These are phyloP conservation scores for Venustampulla echinocandica DNA, from an alignment of 495 filamentous ascomycete species.

Conservation along the genomic window DNA sequence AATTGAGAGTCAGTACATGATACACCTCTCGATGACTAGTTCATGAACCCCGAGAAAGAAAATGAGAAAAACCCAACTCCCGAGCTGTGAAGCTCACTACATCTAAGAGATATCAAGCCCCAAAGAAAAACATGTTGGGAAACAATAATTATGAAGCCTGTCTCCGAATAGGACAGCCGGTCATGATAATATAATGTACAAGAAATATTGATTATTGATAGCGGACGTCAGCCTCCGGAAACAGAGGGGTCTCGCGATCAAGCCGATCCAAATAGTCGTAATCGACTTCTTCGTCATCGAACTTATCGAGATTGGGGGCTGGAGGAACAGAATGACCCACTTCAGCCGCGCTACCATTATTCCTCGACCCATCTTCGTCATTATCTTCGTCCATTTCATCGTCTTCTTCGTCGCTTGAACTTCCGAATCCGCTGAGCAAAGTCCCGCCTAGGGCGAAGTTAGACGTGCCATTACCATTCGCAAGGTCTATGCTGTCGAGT, in stretches of 20 bases:
- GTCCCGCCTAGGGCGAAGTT: slow-evolving; percentile 59
- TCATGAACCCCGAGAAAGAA: too few species aligned
- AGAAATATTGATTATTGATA: slow-evolving; percentile 15
- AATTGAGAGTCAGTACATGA: slow-evolving; percentile 5
- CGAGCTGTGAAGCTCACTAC: background rate
- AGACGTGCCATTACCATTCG: slow-evolving; percentile 53
- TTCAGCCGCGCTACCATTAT: slow-evolving; percentile 21
- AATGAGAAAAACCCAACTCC: slow-evolving; percentile 2
- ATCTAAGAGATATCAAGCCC: slow-evolving; percentile 1
- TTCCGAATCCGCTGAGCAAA: slow-evolving; percentile 88
- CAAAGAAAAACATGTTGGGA: slow-evolving; percentile 2
- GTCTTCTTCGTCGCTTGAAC: slow-evolving; percentile 92
- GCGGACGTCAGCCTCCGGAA: slow-evolving; percentile 19
- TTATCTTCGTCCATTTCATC: slow-evolving; percentile 89
- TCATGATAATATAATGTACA: slow-evolving; percentile 21
- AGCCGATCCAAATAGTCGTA: slow-evolving; percentile 25
- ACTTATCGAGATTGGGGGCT: slow-evolving; percentile 25
- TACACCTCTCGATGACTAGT: too few species aligned
- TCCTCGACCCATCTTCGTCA: slow-evolving; percentile 41
- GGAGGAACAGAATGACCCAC: slow-evolving; percentile 26
- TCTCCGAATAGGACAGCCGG: slow-evolving; percentile 11
- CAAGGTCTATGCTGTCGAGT: slow-evolving; percentile 71
- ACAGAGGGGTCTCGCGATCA: slow-evolving; percentile 25
- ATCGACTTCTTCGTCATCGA: slow-evolving; percentile 23
- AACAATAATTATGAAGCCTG: slow-evolving; percentile 12